phyloP scores from a whole-genome alignment of 352 stramenopile species.

The Pythium monospermum region DNA sequence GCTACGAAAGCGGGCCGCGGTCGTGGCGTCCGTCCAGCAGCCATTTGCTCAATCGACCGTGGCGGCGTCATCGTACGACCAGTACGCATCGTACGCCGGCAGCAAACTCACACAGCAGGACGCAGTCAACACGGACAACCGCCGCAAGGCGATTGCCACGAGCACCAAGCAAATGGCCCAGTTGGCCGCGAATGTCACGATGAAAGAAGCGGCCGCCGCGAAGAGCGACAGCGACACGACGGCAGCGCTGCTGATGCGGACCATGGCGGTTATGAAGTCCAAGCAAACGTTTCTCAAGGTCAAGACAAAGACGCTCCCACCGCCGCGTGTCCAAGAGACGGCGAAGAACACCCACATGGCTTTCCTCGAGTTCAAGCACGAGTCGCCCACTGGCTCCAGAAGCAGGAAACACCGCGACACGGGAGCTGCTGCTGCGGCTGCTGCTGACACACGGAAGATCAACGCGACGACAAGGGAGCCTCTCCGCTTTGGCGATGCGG shows the following conservation, averaged over 20 bases:
- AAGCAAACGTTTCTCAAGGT: slow-evolving; percentile 22
- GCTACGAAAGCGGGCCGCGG: slow-evolving; percentile 19
- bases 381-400: background rate
- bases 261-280: slow-evolving; percentile 10
- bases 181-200: slow-evolving; percentile 10
- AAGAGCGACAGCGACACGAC: background rate
- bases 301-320: slow-evolving; percentile 3
- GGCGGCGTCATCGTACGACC: slow-evolving; percentile 13
- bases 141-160: slow-evolving; percentile 30
- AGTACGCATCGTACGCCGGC: slow-evolving; percentile 44
- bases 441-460: slow-evolving; percentile 26
- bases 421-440: background rate
- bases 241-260: slow-evolving; percentile 5
- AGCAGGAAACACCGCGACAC: background rate
- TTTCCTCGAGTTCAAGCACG: slow-evolving; percentile 48
- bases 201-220: slow-evolving; percentile 1
- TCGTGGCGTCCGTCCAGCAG: background rate
- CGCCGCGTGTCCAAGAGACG: background rate
- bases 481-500: slow-evolving; percentile 53
- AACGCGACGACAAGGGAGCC: slow-evolving; percentile 47
- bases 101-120: slow-evolving; percentile 36
- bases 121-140: slow-evolving; percentile 33
- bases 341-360: slow-evolving; percentile 53
- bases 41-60: background rate
- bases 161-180: slow-evolving; percentile 31